Base-by-base conservation (phyloP, 176 grass and related monocot species). In the Musa schizocarpa region DNA sequence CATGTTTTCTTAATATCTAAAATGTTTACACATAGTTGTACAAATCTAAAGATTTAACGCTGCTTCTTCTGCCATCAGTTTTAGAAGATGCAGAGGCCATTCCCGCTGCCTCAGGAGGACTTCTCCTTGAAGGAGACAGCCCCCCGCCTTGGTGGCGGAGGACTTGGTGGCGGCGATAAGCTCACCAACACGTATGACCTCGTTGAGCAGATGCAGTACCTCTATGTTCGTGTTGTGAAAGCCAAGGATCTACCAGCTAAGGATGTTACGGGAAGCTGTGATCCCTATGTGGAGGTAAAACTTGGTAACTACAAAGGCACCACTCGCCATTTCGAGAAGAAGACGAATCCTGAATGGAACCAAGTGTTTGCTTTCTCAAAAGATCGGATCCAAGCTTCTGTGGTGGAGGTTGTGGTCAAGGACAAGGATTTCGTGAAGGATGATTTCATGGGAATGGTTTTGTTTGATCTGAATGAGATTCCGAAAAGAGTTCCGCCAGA, bases 401-500 rank as follows among this genome's bases (percentile, higher is more conserved):
- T 78, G 22, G 69, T 82, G 8, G 86, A 92, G 29, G 78, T 86
- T 52, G 22, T 72, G 53, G 83, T 88, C 54, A 83, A 92, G 69
- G 83, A 86, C 66, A 86, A 88, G 77, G 86, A 88, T 25, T 81
- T 72, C 0, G 77, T 62, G 10, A 85, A 85, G 76, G 89, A 92
- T 50, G 86, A 84, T 81, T 80, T 88, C 72, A 82, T 86, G 1
- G 86, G 83, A 9, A 80, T 72, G n/a, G 83, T 88, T 64, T 16
- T 62, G 48, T 86, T 86, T 78, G 86, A 92, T 63, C 78, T 88
- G 21, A 88, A 67, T 64, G 89, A 88, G 71, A 73, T 86, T 59
- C 83, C 89, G 1, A 92, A 86, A 71, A 55, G 89, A 59, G 89
- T 88, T 54, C 86, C 89, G n/a, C 83, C 89, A 43, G 83, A 92